phyloP scores from a whole-genome alignment of 2,329 filamentous ascomycete genomes.

The Colletotrichum sp. region DNA sequence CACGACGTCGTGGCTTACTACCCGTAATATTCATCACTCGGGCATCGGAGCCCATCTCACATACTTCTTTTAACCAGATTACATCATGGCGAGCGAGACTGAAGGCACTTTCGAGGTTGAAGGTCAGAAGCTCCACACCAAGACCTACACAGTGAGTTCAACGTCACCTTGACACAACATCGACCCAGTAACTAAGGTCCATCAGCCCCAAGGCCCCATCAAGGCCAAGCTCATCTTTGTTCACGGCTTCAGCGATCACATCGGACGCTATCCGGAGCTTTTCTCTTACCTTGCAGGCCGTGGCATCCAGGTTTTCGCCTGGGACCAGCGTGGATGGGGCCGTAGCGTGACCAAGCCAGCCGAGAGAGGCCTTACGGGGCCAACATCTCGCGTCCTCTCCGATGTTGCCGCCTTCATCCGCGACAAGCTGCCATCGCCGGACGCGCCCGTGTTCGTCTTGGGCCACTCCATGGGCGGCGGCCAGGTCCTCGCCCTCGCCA shows the following conservation, averaged over 20 bases:
- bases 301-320: constrained; percentile 77
- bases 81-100: constrained; percentile 41
- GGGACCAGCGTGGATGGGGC: constrained; percentile 93
- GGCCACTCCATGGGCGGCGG: constrained; percentile 93
- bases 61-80: neutral
- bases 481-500: constrained; percentile 69
- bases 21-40: neutral
- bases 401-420: constrained; percentile 81
- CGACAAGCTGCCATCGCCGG: constrained; percentile 52
- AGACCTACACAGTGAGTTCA: constrained; percentile 60
- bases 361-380: constrained; percentile 75
- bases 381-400: constrained; percentile 73
- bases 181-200: neutral
- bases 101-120: constrained; percentile 57
- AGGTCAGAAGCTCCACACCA: constrained; percentile 55
- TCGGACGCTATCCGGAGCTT: constrained; percentile 77
- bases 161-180: neutral
- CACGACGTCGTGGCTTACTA: neutral
- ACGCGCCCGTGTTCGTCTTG: constrained; percentile 78
- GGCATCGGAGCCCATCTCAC: too few species aligned
- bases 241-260: constrained; percentile 90
- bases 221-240: constrained; percentile 81
- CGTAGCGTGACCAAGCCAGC: constrained; percentile 66
- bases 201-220: constrained; percentile 57
- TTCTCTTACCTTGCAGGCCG: constrained; percentile 72